Evolutionary conservation across 2,329 filamentous ascomycete genomes (phyloP), one percentile per base, ranked within the genome.

Genomic region (Neobulgaria alba): DNA sequence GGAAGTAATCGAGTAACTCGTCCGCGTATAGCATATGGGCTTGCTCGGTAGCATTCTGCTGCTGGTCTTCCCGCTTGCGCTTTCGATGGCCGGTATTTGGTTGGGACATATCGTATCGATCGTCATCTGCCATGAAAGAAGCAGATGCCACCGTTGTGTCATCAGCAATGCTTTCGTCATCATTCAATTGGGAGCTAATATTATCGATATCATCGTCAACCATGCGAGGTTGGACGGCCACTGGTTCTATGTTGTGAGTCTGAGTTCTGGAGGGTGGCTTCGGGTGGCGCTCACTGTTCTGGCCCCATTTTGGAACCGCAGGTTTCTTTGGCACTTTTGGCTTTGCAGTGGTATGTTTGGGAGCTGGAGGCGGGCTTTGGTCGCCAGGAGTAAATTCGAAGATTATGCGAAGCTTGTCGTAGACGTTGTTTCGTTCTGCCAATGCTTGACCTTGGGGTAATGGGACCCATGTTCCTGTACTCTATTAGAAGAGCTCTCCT

Each of bases 1-100:
- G 82, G 57, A 96, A 98, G 65, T 96, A 98, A 62, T 98, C 92
- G 26, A 98, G 71, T 18, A 98, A 73, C 54, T 92, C 85, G 51
- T 98, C 92, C 12, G 88, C 86, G 63, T 95, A 98, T 17, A 94
- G 71, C 19, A 85, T 82, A 61, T 96, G 89, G 52, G 92, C 82
- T 58, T 89, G 84, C 50, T 93, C 85, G 5, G 77, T 79, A 46
- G 76, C 57, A 60, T 79, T 67, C 67, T 82, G 64, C 67, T 67
- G 61, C 23, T 26, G 23, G 41, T 80, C 74, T 16, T 67, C 69
- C n/a, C 86, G 75, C 67, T 93, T 93, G 46, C 89, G 77, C 65
- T 95, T 95, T 45, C 74, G 67, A 48, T 74, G 73, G 17, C 70
- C 71, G n/a, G 67, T 77, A 46, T 67, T 70, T 51, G 70, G 77